Percentiles rank a stretch among this genome's conserved stretches.
Evolutionary conservation across 2,329 filamentous ascomycete genomes (phyloP).

Genomic region (Aspergillus chevalieri): DNA sequence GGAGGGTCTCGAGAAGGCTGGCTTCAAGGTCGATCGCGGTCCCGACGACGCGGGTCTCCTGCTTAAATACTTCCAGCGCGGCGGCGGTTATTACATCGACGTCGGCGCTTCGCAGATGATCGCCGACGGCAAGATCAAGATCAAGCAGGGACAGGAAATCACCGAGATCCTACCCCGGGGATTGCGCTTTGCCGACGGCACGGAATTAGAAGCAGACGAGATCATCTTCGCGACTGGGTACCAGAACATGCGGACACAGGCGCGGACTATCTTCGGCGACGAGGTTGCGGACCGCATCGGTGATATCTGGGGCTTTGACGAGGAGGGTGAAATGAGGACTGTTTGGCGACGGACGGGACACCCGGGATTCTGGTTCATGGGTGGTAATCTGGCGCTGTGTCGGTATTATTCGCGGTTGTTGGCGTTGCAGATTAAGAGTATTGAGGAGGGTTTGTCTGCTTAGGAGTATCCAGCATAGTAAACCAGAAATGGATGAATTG

Average conservation of each 20-base stretch:
- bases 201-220: slow-evolving; percentile 56
- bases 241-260: slow-evolving; percentile 62
- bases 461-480: too few species aligned
- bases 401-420: slow-evolving; percentile 54
- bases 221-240: slow-evolving; percentile 57
- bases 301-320: slow-evolving; percentile 58
- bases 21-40: slow-evolving; percentile 57
- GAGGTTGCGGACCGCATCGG: slow-evolving; percentile 53
- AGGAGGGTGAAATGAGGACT: slow-evolving; percentile 49
- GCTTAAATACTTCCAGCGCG: slow-evolving; percentile 59
- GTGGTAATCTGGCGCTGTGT: slow-evolving; percentile 59
- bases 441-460: slow-evolving; percentile 25
- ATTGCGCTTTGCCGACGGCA: slow-evolving; percentile 51
- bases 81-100: slow-evolving; percentile 66
- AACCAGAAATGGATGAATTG: neutral
- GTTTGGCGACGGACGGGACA: slow-evolving; percentile 60
- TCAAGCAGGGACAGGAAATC: slow-evolving; percentile 59
- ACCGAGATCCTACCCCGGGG: slow-evolving; percentile 46
- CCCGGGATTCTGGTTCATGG: slow-evolving; percentile 63
- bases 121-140: slow-evolving; percentile 56
- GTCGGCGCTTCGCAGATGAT: slow-evolving; percentile 60
- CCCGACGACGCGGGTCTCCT: slow-evolving; percentile 53
- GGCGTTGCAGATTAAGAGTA: slow-evolving; percentile 47
- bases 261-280: slow-evolving; percentile 57
- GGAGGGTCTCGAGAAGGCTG: slow-evolving; percentile 47